Percentiles rank a stretch among this genome's conserved stretches.
Evolutionary conservation across 225 moss, liverwort and hornwort genomes (phyloP).

Genomic region (Lunularia cruciata): DNA sequence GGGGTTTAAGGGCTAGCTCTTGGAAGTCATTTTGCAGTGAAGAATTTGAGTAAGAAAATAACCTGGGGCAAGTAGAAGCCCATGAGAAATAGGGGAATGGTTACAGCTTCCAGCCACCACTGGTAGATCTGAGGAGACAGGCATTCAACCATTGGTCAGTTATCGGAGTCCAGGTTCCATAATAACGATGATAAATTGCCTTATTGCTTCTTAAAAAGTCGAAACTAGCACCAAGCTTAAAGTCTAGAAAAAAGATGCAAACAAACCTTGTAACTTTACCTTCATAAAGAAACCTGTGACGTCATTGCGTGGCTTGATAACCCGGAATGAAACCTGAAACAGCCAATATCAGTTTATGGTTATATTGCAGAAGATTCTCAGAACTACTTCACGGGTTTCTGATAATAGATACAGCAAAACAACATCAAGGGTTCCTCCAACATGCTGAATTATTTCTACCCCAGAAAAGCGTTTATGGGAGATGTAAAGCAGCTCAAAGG

Average conservation of each 20-base stretch:
- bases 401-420: not conserved
- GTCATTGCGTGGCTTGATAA: conserved; percentile 72
- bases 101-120: conserved; percentile 98
- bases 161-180: not conserved
- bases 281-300: conserved; percentile 77
- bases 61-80: conserved; percentile 98
- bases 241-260: not conserved
- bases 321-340: conserved; percentile 83
- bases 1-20: no score
- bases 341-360: not conserved
- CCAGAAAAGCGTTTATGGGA: not conserved
- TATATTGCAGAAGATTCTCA: not conserved
- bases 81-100: conserved; percentile 84
- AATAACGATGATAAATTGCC: no score
- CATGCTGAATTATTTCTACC: not conserved
- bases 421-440: conserved; percentile 10
- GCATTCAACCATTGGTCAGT: not conserved
- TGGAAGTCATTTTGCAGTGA: no score
- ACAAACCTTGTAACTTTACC: conserved; percentile 36
- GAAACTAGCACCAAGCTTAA: no score
- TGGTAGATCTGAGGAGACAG: conserved; percentile 75
- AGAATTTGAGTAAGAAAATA: no score
- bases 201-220: no score
- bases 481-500: not conserved
- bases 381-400: not conserved